phyloP scores from a whole-genome alignment of 2,329 filamentous ascomycete species.

The Xylaria sp. region DNA sequence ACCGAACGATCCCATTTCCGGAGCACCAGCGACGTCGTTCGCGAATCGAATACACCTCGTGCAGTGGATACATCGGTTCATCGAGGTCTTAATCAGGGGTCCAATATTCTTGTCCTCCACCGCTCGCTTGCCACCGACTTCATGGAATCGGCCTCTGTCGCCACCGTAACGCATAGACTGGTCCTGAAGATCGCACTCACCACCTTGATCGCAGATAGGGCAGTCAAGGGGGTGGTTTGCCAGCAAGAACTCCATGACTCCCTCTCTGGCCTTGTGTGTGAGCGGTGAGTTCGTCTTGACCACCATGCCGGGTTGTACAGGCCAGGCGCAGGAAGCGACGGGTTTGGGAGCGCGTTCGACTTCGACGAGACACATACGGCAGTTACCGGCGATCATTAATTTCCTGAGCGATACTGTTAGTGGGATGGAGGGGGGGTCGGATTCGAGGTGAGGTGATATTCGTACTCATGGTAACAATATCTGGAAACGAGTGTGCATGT shows the following conservation, averaged over 20 bases:
- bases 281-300: constrained; percentile 98
- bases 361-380: constrained; percentile 99
- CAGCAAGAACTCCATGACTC: constrained; percentile 98
- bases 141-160: constrained; percentile 96
- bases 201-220: constrained; percentile 98
- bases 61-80: constrained; percentile 99
- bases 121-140: constrained; percentile 93
- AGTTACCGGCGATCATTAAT: constrained; percentile 99
- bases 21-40: constrained; percentile 95
- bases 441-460: constrained; percentile 46
- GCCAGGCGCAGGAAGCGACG: constrained; percentile 98
- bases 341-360: constrained; percentile 97
- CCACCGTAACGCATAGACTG: constrained; percentile 99
- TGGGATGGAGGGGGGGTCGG: constrained; percentile 25
- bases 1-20: constrained; percentile 92
- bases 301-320: constrained; percentile 97
- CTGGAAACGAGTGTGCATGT: constrained; percentile 8
- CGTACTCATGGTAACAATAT: constrained; percentile 98
- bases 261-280: constrained; percentile 97
- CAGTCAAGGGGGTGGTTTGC: constrained; percentile 97
- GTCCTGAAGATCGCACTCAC: constrained; percentile 98
- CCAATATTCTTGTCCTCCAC: constrained; percentile 99
- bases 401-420: constrained; percentile 73
- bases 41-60: constrained; percentile 97
- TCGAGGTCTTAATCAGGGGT: constrained; percentile 97